Base-by-base conservation (phyloP, 2,329 filamentous ascomycete species). In the Ramularia endophylla region DNA sequence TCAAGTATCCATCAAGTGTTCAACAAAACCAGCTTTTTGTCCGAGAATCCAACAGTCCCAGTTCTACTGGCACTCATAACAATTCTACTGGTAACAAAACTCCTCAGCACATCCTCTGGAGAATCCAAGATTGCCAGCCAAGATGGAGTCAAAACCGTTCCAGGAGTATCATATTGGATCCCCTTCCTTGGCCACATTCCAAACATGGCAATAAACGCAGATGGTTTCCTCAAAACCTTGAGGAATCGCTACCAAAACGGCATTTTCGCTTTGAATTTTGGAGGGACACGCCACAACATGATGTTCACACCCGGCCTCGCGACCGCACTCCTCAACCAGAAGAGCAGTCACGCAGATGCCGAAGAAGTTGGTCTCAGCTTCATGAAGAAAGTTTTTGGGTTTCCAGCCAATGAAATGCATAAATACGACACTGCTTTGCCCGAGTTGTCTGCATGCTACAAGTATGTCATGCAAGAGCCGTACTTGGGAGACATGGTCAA, bases 101-200 rank as follows among this genome's bases (percentile, higher is more conserved):
- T 54, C 11, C 30, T 37, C 11, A 57, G 49, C 45, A 51, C 43
- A 33, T 27, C 38, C 9, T 33, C 41, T 13, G 36, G 42, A 7
- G 43, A 42, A 19, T 38, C 51, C 3, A 47, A 46, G 33, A 29
- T 41, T 11, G 15, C 35, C 11, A 29, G 27, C 17, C 20, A 44
- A 16, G 41, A 59, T 51, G 57, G 54, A 36, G 41, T 50, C 15
- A 46, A 50, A 27, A 51, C 46, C 18, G 43, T 52, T 5, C 51
- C 53, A 49, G 61, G 60, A 40, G 67, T 75, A 45, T 71, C 71
- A 59, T 81, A 81, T 59, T 82, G 75, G 73, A 57, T 81, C 6
- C 78, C 78, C 2, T 65, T 73, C 38, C 27, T 81, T 7, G 74
- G 76, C 28, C 75, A 82, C 63, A 65, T 70, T 5, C 51, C 72